Conservation (phyloP, 768 basidiomycete genomes). For the Lactarius quietus region DNA sequence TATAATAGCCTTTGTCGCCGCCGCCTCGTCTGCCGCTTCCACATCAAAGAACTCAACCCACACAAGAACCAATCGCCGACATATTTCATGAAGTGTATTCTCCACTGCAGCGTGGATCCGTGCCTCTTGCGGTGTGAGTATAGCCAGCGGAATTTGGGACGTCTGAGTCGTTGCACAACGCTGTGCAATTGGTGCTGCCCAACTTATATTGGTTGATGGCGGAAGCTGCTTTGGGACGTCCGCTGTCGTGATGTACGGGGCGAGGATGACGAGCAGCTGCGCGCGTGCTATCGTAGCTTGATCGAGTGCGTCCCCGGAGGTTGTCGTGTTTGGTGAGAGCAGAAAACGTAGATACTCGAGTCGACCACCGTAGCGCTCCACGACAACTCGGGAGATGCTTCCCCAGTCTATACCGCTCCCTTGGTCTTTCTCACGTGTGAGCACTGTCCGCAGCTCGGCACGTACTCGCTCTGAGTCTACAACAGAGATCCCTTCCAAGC, state of each 20-base stretch:
- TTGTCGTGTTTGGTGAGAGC: slow-evolving; percentile 29
- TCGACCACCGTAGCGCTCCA: slow-evolving; percentile 41
- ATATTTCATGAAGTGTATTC: slow-evolving; percentile 12
- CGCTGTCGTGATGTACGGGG: slow-evolving; percentile 31
- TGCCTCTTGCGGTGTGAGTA: slow-evolving; percentile 24
- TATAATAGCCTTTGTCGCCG: background rate
- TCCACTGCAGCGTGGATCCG: slow-evolving; percentile 23
- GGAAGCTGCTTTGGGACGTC: slow-evolving; percentile 15
- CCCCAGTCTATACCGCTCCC: slow-evolving; percentile 43
- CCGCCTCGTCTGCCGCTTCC: slow-evolving; percentile 11
- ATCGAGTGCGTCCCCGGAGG: background rate
- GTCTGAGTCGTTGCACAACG: slow-evolving; percentile 23
- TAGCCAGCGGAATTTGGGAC: background rate
- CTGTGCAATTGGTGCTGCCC: slow-evolving; percentile 22
- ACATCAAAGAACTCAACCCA: slow-evolving; percentile 27
- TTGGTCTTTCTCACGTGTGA: slow-evolving; percentile 22
- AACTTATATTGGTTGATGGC: slow-evolving; percentile 8
- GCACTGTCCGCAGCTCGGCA: slow-evolving; percentile 29
- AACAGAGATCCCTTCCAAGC: slow-evolving; percentile 34
- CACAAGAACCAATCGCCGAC: slow-evolving; percentile 19
- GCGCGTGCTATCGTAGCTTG: slow-evolving; percentile 11
- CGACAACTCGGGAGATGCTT: slow-evolving; percentile 36
- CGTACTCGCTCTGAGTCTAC: slow-evolving; percentile 28
- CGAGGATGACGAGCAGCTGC: slow-evolving; percentile 27
- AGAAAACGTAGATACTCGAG: slow-evolving; percentile 40